These are phyloP conservation scores for Spathaspora boniae DNA, from an alignment of 805 yeast genomes.

Conservation along the genomic window DNA sequence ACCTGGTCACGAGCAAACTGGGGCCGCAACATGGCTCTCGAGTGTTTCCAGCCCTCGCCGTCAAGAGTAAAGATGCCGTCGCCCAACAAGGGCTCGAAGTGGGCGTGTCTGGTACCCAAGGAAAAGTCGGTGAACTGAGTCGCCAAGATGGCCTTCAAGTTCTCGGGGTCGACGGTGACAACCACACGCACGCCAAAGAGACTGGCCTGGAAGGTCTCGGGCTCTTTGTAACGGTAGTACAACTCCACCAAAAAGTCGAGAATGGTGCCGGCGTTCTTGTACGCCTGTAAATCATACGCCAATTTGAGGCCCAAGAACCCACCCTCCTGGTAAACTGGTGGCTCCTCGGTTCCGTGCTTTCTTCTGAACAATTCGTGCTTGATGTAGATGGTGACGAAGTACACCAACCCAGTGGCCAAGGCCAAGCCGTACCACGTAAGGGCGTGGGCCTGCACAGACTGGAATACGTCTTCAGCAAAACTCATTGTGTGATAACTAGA, in stretches of 20 bases:
- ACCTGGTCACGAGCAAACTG: conserved; percentile 43
- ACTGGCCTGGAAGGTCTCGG: conserved; percentile 13
- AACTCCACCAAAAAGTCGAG: conserved; percentile 6
- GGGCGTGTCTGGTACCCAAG: conserved; percentile 36
- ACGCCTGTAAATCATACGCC: conserved; percentile 6
- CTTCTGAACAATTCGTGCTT: conserved; percentile 4
- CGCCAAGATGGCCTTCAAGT: conserved; percentile 39
- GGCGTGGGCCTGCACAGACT: conserved; percentile 1
- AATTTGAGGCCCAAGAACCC: conserved; percentile 6
- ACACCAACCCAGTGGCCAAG: neutral
- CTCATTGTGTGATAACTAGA: neutral
- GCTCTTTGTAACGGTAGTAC: no score
- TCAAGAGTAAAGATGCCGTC: conserved; percentile 44
- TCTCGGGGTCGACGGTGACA: conserved; percentile 37
- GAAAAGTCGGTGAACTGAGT: conserved; percentile 41
- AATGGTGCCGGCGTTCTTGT: conserved; percentile 4
- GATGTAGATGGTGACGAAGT: conserved; percentile 1
- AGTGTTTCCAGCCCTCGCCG: conserved; percentile 41
- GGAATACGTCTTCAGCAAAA: neutral
- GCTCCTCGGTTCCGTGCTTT: conserved; percentile 8
- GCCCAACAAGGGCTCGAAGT: conserved; percentile 36
- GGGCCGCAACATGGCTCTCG: conserved; percentile 42
- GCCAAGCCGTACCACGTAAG: conserved; percentile 8
- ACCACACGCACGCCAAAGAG: conserved; percentile 19
- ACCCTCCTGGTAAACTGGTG: conserved; percentile 4